Percentiles rank a stretch among this genome's conserved stretches.
Evolutionary conservation across 495 filamentous ascomycete species (phyloP).

Genomic region (Cladorrhinum samala): DNA sequence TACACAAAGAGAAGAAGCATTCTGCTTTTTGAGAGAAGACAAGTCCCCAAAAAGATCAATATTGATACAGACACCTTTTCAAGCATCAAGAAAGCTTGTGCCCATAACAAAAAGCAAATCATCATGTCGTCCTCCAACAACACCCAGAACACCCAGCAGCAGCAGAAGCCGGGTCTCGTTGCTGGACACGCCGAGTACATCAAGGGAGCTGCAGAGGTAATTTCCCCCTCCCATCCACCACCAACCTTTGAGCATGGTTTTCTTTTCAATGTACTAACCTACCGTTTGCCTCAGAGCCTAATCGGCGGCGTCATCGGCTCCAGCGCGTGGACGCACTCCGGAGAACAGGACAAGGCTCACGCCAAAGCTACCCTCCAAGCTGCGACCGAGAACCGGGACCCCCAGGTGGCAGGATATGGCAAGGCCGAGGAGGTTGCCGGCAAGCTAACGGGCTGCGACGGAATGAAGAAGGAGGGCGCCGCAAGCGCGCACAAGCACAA

Average conservation of each 20-base stretch:
- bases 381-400: constrained; percentile 36
- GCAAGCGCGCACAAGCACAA: no score
- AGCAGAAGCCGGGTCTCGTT: constrained; percentile 27
- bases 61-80: neutral
- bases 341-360: constrained; percentile 42
- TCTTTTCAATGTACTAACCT: no score
- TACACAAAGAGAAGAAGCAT: constrained; percentile 2
- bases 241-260: neutral
- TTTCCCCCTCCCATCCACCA: neutral
- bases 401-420: constrained; percentile 35
- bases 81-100: neutral
- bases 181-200: constrained; percentile 41
- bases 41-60: neutral
- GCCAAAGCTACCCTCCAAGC: constrained; percentile 37
- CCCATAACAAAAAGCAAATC: neutral
- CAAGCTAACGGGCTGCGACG: constrained; percentile 38
- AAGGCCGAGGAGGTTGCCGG: constrained; percentile 40
- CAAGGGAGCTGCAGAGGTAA: constrained; percentile 43
- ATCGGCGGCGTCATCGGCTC: constrained; percentile 39
- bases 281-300: constrained; percentile 26
- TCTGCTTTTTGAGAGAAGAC: neutral
- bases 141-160: constrained; percentile 14
- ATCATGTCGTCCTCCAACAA: constrained; percentile 14
- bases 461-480: constrained; percentile 41
- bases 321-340: constrained; percentile 38